Conservation (phyloP, 345 rosid genomes). For the Ceriops decandra region DNA sequence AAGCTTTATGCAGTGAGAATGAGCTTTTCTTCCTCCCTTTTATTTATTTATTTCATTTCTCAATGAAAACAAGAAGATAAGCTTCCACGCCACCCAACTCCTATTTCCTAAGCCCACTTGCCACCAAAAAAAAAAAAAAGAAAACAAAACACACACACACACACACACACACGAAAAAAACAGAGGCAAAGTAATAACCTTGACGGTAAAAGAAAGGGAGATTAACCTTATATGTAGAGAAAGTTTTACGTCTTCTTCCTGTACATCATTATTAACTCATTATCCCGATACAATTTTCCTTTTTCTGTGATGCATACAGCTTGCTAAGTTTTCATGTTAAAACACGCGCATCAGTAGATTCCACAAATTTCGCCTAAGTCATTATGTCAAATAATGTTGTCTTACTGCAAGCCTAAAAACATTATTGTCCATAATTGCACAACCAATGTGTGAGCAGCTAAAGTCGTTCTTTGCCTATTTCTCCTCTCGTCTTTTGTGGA, state of each 20-base stretch:
- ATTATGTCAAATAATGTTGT: constrained; percentile 53
- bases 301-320: constrained; percentile 19
- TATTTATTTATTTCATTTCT: constrained; percentile 34
- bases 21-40: constrained; percentile 35
- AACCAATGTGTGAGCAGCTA: constrained; percentile 16
- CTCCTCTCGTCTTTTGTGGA: constrained; percentile 13
- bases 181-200: too few relatives aligned
- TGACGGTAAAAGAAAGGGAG: too few relatives aligned
- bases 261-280: neutral
- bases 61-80: constrained; percentile 13
- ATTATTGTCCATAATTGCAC: constrained; percentile 45
- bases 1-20: constrained; percentile 41
- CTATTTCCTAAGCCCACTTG: neutral
- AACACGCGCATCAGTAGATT: constrained; percentile 44
- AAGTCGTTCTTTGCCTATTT: constrained; percentile 19
- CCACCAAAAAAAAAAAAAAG: neutral
- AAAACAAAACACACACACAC: too few relatives aligned
- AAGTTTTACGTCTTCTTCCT: neutral
- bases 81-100: neutral
- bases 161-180: too few relatives aligned
- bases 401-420: constrained; percentile 37
- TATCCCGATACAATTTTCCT: neutral
- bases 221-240: too few relatives aligned
- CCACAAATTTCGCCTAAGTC: constrained; percentile 49
- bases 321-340: neutral